Base-by-base conservation (phyloP, 2,329 filamentous ascomycete genomes). In the Myriosclerotinia curreyana region DNA sequence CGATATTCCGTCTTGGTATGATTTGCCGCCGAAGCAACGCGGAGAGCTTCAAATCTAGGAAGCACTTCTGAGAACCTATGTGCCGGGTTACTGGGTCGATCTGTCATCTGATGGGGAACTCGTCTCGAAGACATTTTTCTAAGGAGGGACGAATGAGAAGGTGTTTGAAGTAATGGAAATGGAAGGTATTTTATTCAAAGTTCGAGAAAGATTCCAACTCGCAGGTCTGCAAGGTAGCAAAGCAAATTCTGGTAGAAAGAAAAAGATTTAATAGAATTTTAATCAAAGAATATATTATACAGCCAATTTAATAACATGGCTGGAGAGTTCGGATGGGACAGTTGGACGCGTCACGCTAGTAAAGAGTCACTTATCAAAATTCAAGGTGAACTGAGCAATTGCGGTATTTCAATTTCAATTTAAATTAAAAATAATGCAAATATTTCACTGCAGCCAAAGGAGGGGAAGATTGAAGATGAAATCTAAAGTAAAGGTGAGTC, bases 1-100 rank as follows among this genome's bases (percentile, higher is more conserved):
- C 55, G 55, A 20, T 36, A 22, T 48, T 59, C 55, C 2, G 55
- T 48, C 4, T 59, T 48, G 14, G 42, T 31, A 36, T 59, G 55
- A 36, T 48, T 48, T 8, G 8, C 42, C 7, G 55, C 55, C 1
- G 55, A 59, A 12, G 55, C 22, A 25, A 5, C 2, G 1, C 5
- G 36, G 5, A 59, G 42, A 2, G 55, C 15, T 20, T 48, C 1
- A 17, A 59, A 36, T 25, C 14, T 20, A 0, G 55, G 31, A 8
- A 36, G 2, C 5, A 48, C 14, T 20, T 59, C 55, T 20, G 55
- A 48, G 22, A 59, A 15, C 20, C 42, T 59, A n/a, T 38, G 42
- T 20, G 20, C 25, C n/a, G 42, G 5, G 20, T 48, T 36, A 12
- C 55, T 48, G n/a, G 55, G 55, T 12, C 15, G 42, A 14, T 36